Evolutionary conservation across 73 alveolate genomes (phyloP), one percentile per base, ranked within the genome.

Genomic region (Blepharisma stoltei): DNA sequence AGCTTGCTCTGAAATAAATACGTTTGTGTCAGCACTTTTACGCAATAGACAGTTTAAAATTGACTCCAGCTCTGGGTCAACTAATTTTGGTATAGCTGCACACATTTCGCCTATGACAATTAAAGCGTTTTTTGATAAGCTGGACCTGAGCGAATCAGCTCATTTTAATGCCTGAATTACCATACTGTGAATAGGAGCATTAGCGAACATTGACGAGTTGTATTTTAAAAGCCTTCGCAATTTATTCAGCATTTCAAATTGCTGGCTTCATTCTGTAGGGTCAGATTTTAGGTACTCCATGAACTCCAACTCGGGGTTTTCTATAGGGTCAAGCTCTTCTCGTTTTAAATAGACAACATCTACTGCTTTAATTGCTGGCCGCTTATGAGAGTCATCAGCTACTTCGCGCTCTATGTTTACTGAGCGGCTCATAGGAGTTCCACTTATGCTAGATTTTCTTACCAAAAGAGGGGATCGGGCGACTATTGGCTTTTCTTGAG

Each of bases 1-100:
- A 18, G 88, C 88, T 76, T 70, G 83, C 21, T 70, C 88, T n/a
- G 83, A 67, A 14, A 80, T 76, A 37, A 80, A 80, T 6, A 75
- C 23, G 49, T 80, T 80, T 7, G 88, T 71, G 46, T 80, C 88
- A 20, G 69, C 83, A 5, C 83, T 52, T 48, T 76, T 43, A 68
- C 79, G 68, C 11, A 80, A 5, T 23, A 80, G 60, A 9, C 78
- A 78, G 54, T 80, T 49, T 27, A 21, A 70, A 23, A 80, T 80
- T 4, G 43, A 7, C 9, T 80, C 88, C n/a, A 80, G 49, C 45
- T 80, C 88, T 45, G 52, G 52, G 11, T 80, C 88, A 7, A 80
- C 32, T 6, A 80, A 76, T 20, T 37, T 69, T n/a, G 81, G 69
- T 6, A 80, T 6, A 0, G 80, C 44, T 32, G 68, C 83, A 65